phyloP scores from a whole-genome alignment of 148 eudicot species.

The Camellia sinensis region DNA sequence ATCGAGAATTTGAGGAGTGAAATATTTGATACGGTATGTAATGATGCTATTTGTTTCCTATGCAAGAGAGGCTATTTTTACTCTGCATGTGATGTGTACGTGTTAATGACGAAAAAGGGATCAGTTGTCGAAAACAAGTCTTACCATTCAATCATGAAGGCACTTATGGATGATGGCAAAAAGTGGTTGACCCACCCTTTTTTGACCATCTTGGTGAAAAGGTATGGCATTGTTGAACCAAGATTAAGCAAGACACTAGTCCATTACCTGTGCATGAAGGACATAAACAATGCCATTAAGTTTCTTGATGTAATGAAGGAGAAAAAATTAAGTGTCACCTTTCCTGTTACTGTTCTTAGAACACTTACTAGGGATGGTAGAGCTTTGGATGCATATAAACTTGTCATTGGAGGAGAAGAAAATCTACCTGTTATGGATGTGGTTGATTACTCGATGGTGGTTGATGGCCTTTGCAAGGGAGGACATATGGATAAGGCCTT shows the following conservation, averaged over 20 bases:
- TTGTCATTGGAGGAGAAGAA: slow-evolving; percentile 48
- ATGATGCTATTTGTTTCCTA: slow-evolving; percentile 36
- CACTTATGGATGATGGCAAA: slow-evolving; percentile 41
- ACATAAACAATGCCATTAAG: slow-evolving; percentile 52
- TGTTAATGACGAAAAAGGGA: slow-evolving; percentile 32
- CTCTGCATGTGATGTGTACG: slow-evolving; percentile 23
- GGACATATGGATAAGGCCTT: slow-evolving; percentile 71
- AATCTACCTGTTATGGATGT: slow-evolving; percentile 48
- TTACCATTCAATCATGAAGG: slow-evolving; percentile 40
- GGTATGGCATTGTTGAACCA: slow-evolving; percentile 46
- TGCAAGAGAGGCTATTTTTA: slow-evolving; percentile 33
- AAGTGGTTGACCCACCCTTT: slow-evolving; percentile 33
- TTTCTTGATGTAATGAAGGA: slow-evolving; percentile 43
- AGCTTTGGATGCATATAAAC: slow-evolving; percentile 65
- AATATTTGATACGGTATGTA: slow-evolving; percentile 24
- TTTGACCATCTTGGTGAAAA: slow-evolving; percentile 53
- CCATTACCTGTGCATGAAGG: slow-evolving; percentile 52
- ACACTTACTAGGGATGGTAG: slow-evolving; percentile 53
- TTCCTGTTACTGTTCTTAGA: slow-evolving; percentile 41
- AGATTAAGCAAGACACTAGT: slow-evolving; percentile 44
- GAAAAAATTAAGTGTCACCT: slow-evolving; percentile 27
- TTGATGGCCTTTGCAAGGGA: slow-evolving; percentile 79
- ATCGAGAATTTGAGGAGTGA: slow-evolving; percentile 25
- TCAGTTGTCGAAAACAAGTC: slow-evolving; percentile 27
- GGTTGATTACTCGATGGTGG: slow-evolving; percentile 62